Evolutionary conservation across 495 filamentous ascomycete species (phyloP).

Genomic region (Neurospora hispaniola): DNA sequence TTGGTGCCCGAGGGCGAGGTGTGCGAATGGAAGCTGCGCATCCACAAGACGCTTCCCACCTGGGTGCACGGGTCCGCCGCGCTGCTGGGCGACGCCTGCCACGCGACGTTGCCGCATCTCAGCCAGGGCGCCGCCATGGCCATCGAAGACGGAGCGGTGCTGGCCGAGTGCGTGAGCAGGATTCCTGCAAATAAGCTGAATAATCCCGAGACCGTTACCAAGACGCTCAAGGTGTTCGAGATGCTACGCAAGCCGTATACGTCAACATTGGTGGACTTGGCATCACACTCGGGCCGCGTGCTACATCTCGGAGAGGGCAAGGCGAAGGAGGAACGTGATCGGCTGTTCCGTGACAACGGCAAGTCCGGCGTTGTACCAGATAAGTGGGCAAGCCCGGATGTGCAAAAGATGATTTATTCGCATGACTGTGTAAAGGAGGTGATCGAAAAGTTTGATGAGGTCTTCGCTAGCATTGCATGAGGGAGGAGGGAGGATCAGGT

Average conservation of each 20-base stretch:
- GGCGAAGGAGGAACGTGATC: slow-evolving; percentile 66
- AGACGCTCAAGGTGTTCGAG: slow-evolving; percentile 62
- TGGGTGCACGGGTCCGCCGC: slow-evolving; percentile 60
- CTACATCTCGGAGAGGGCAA: slow-evolving; percentile 67
- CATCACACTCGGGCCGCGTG: slow-evolving; percentile 52
- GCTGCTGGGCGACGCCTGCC: slow-evolving; percentile 69
- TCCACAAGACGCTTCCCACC: slow-evolving; percentile 56
- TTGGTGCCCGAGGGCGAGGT: slow-evolving; percentile 74
- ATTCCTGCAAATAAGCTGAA: slow-evolving; percentile 36
- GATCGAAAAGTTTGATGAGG: slow-evolving; percentile 48
- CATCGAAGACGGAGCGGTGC: slow-evolving; percentile 67
- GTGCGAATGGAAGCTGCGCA: slow-evolving; percentile 70
- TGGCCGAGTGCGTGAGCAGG: slow-evolving; percentile 52
- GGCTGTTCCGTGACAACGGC: slow-evolving; percentile 52
- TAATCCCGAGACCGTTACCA: slow-evolving; percentile 46
- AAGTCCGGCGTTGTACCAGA: slow-evolving; percentile 53
- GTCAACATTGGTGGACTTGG: slow-evolving; percentile 58
- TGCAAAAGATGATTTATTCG: slow-evolving; percentile 68
- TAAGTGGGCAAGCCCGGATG: slow-evolving; percentile 68
- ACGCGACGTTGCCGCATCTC: slow-evolving; percentile 67
- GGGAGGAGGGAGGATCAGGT: not conserved
- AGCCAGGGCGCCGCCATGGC: slow-evolving; percentile 79
- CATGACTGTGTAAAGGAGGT: slow-evolving; percentile 55
- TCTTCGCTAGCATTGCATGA: slow-evolving; percentile 32
- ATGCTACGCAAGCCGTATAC: slow-evolving; percentile 60